These are phyloP conservation scores for Somion occarium DNA, from an alignment of 1,284 basidiomycete genomes.

Conservation along the genomic window DNA sequence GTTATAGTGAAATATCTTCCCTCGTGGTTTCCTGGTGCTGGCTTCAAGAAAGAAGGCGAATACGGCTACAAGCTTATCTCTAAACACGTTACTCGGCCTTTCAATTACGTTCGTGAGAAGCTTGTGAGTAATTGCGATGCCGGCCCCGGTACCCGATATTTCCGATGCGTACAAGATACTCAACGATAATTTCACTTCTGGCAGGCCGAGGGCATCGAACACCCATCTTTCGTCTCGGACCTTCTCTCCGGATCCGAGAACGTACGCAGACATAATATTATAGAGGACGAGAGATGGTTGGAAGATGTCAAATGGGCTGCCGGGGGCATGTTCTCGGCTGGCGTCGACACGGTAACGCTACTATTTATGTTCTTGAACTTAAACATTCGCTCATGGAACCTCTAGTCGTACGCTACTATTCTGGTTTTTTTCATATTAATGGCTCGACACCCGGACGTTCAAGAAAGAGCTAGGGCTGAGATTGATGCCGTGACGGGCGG, in stretches of 20 bases:
- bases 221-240: not conserved
- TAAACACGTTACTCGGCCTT: not conserved
- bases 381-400: too few species aligned
- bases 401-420: not conserved
- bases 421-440: not conserved
- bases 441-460: constrained; percentile 1
- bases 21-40: not conserved
- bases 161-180: too few species aligned
- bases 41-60: not conserved
- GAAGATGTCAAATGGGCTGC: constrained; percentile 5
- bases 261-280: not conserved
- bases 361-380: not conserved
- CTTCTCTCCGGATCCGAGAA: not conserved
- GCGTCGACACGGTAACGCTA: too few species aligned
- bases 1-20: constrained; percentile 1
- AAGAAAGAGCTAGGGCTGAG: not conserved
- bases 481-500: not conserved
- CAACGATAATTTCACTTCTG: not conserved
- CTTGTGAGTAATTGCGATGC: too few species aligned
- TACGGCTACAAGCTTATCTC: not conserved
- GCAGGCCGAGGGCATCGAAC: not conserved
- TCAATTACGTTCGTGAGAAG: not conserved
- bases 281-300: too few species aligned
- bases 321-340: not conserved
- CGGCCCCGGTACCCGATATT: too few species aligned